Evolutionary conservation across 2,329 filamentous ascomycete species (phyloP).

Genomic region (Cladosporium austrohemisphaericum): DNA sequence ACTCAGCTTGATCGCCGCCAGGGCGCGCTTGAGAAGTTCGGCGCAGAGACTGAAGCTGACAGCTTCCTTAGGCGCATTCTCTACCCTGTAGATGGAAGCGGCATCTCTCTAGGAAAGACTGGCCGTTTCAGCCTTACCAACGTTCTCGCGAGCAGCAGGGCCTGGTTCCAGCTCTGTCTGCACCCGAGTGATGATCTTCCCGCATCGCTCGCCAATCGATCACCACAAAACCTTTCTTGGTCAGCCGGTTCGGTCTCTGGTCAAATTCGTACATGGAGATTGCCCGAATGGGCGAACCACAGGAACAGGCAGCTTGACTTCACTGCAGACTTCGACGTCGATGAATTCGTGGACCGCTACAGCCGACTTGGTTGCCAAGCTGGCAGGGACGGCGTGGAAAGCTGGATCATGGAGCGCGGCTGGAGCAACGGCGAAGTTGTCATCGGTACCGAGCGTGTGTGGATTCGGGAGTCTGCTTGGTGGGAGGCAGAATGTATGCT

Average conservation of each 20-base stretch:
- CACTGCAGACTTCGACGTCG: conserved; percentile 91
- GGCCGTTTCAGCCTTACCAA: conserved; percentile 75
- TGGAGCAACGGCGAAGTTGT: conserved; percentile 98
- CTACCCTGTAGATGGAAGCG: conserved; percentile 72
- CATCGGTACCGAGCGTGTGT: conserved; percentile 84
- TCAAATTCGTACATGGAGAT: conserved; percentile 86
- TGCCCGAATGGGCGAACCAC: conserved; percentile 95
- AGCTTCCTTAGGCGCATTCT: conserved; percentile 78
- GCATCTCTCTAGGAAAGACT: conserved; percentile 73
- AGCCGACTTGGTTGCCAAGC: conserved; percentile 79
- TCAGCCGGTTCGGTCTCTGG: conserved; percentile 89
- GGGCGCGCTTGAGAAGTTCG: conserved; percentile 79
- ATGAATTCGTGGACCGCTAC: conserved; percentile 86
- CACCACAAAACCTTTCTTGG: conserved; percentile 77
- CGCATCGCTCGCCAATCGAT: conserved; percentile 66
- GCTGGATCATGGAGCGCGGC: conserved; percentile 87
- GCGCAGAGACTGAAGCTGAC: conserved; percentile 73
- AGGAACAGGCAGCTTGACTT: conserved; percentile 89
- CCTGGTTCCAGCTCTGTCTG: conserved; percentile 90
- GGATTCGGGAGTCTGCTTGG: conserved; percentile 92
- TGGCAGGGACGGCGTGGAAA: conserved; percentile 88
- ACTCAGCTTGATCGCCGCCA: conserved; percentile 78
- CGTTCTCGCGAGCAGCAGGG: conserved; percentile 75
- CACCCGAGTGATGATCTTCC: conserved; percentile 88
- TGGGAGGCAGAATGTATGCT: conserved; percentile 98